Evolutionary conservation across 208 protist species (phyloP).

Genomic region (Leishmania turanica): DNA sequence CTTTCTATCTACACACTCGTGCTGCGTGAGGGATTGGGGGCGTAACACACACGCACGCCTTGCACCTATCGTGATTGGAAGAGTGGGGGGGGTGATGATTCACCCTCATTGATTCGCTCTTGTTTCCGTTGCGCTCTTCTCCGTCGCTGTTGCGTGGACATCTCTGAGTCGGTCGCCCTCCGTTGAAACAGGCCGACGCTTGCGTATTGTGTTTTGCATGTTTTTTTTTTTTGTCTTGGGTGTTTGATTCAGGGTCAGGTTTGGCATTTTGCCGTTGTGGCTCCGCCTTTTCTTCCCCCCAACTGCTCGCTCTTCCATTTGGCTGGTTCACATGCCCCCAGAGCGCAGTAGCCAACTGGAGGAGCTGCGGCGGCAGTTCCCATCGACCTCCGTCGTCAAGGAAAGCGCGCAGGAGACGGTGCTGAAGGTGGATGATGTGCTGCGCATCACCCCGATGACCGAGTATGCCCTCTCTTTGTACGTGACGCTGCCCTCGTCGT

Average conservation of each 20-base stretch:
- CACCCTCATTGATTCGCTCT: not conserved
- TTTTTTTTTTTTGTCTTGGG: no score
- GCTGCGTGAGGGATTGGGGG: not conserved
- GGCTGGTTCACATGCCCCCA: slow-evolving; percentile 7
- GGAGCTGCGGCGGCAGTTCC: slow-evolving; percentile 49
- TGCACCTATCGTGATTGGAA: not conserved
- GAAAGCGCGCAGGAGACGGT: slow-evolving; percentile 49
- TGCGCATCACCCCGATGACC: slow-evolving; percentile 40
- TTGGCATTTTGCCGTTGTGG: not conserved
- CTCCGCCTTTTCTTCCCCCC: not conserved
- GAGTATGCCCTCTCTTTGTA: slow-evolving; percentile 69
- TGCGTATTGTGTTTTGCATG: not conserved
- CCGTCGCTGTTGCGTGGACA: not conserved
- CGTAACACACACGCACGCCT: not conserved
- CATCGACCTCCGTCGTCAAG: slow-evolving; percentile 40
- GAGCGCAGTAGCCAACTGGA: slow-evolving; percentile 42
- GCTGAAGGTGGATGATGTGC: slow-evolving; percentile 62
- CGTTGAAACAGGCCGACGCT: not conserved
- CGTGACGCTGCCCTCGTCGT: slow-evolving; percentile 48
- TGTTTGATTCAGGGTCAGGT: no score
- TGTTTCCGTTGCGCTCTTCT: not conserved
- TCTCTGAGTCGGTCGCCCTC: not conserved
- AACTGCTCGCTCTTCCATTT: not conserved
- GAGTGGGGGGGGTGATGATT: not conserved
- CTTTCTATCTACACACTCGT: not conserved